A percentile compares a stretch with the other conserved stretches of the same genome.
phyloP scores from a whole-genome alignment of 345 rosid species.

The Euphorbia pulcherrima region DNA sequence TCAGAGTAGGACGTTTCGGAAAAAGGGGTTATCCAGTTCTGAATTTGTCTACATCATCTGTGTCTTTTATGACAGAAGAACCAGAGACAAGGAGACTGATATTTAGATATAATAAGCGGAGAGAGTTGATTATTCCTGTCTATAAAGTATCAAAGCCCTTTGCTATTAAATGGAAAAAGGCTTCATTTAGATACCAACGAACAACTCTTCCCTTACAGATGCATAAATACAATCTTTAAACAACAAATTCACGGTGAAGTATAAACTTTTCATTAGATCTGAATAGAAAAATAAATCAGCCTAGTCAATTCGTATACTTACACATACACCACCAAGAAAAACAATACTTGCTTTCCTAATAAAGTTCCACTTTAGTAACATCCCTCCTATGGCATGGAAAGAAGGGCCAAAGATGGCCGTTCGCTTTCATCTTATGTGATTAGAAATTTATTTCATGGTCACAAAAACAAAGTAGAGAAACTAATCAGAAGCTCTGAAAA shows the following conservation, averaged over 20 bases:
- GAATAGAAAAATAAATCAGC: neutral
- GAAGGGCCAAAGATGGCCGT: neutral
- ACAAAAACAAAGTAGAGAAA: neutral
- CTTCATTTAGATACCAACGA: neutral
- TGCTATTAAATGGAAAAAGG: neutral
- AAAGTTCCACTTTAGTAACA: neutral
- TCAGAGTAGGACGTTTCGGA: slow-evolving; percentile 18
- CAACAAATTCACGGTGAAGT: neutral
- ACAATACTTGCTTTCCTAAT: neutral
- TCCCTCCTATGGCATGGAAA: neutral
- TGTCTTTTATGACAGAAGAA: neutral
- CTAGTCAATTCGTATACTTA: neutral
- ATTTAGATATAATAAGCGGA: neutral
- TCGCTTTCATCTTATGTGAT: neutral
- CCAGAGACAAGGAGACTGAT: neutral
- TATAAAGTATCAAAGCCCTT: neutral
- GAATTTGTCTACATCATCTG: neutral
- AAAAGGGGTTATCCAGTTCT: slow-evolving; percentile 12
- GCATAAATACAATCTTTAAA: slow-evolving; percentile 8
- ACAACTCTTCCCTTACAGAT: neutral
- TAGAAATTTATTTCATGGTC: neutral
- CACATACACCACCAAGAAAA: neutral
- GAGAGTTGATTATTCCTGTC: neutral
- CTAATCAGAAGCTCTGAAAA: neutral
- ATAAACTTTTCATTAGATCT: neutral